Base-by-base conservation (phyloP, 208 protist genomes). In the Naegleria fowleri region DNA sequence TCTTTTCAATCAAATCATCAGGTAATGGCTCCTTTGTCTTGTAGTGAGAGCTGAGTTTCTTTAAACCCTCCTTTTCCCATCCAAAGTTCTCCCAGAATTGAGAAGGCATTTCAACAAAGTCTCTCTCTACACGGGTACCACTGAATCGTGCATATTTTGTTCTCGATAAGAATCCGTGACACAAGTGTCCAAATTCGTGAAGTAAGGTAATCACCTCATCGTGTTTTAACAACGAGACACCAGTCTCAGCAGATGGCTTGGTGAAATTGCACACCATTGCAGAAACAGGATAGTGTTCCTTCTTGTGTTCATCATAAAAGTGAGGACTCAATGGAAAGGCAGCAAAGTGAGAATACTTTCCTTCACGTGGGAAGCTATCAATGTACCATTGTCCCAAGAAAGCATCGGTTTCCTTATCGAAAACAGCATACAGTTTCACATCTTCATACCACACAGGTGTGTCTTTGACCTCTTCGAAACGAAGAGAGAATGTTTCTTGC, bases 81-180 rank as follows among this genome's bases (percentile, higher is more conserved):
- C 58, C 59, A 52, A 90, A 92, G 38, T 92, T 92, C 29, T 92
- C 91, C 13, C n/a, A 7, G 38, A 84, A 67, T 90, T 92, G 91
- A 76, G 90, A 92, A 43, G 84, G 91, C 51, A 84, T 86, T 67
- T 92, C 91, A 33, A 92, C 91, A 84, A 91, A 91, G 36, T 91
- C 90, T 51, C 79, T 36, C 40, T 91, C 90, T 5, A 90, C 67
- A 39, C 59, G 36, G 22, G 90, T 91, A 43, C 90, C 90, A 43
- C 43, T 79, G 15, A 91, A 83, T 88, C 79, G 58, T 13, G 58
- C 83, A 51, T 91, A 91, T 41, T 83, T 91, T 25, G 76, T 33
- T 55, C 33, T 76, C 11, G 16, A 41, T 15, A 16, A 52, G 40
- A 91, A 88, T 13, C 58, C 48, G 76, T 92, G 91, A 33, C 25